Evolutionary conservation across 164 flowering plant species (phyloP).

Genomic region (Akebia trifoliata): DNA sequence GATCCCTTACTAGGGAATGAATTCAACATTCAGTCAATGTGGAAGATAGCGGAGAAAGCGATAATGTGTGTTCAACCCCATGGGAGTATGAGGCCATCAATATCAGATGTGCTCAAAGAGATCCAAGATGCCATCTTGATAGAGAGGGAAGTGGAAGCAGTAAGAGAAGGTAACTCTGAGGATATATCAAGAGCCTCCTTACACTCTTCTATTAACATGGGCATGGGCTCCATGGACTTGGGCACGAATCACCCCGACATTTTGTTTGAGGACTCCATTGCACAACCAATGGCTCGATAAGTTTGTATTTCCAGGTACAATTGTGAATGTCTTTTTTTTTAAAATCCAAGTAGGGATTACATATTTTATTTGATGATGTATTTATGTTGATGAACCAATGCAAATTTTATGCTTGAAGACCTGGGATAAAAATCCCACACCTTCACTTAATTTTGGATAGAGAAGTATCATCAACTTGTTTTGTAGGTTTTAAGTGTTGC

Average conservation of each 20-base stretch:
- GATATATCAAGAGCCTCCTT: slow-evolving; percentile 52
- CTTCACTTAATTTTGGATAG: too few relatives aligned
- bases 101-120: slow-evolving; percentile 96
- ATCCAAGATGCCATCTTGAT: slow-evolving; percentile 86
- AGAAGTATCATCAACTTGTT: too few relatives aligned
- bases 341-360: too few relatives aligned
- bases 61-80: slow-evolving; percentile 87
- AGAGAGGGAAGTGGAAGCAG: slow-evolving; percentile 48
- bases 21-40: slow-evolving; percentile 83
- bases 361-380: too few relatives aligned
- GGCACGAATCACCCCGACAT: slow-evolving; percentile 43
- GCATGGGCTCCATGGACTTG: slow-evolving; percentile 44
- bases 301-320: neutral
- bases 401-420: too few relatives aligned
- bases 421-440: too few relatives aligned
- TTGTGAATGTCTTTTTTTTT: neutral
- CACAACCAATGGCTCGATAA: slow-evolving; percentile 57
- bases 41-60: slow-evolving; percentile 98
- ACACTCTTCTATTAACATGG: slow-evolving; percentile 53
- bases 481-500: too few relatives aligned
- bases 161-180: slow-evolving; percentile 55
- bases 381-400: too few relatives aligned
- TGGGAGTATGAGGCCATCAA: slow-evolving; percentile 81
- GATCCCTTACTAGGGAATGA: slow-evolving; percentile 57
- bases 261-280: slow-evolving; percentile 56